Base-by-base conservation (phyloP, 2,329 filamentous ascomycete species). In the Neopestalotiopsis rosae region DNA sequence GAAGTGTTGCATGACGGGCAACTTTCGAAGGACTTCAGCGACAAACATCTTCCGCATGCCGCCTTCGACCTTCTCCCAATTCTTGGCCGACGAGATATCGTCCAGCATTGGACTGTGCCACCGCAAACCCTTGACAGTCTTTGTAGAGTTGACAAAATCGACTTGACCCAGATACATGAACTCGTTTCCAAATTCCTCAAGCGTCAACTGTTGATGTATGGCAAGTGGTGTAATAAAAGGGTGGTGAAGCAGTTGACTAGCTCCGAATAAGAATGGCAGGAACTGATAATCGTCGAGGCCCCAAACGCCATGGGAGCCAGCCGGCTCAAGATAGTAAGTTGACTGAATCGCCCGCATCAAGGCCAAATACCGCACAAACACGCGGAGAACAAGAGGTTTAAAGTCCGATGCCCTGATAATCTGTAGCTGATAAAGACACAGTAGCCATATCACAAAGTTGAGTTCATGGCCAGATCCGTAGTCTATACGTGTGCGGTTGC, bases 101-200 rank as follows among this genome's bases (percentile, higher is more conserved):
- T 99, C 96, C 20, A 99, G 89, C 97, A 99, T 98, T 3, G 97
- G 96, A 72, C 92, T 95, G 77, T 99, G 97, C 96, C 96, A 99
- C 59, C 96, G 89, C 70, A 99, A 83, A 1, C 95, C 95, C 76
- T 97, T 94, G 69, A 98, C 95, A 1, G 94, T 97, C 85, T 99
- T 99, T 69, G 97, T 97, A 74, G 91, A 93, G 81, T 98, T 98
- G 69, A 99, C 95, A 81, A 97, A 99, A 65, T 88, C 88, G 32
- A 99, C 94, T 81, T 98, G 96, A 66, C 95, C 92, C 0, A 99
- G 89, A 76, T 99, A 99, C 68, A 99, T 83, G 76, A 92, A 99
- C 68, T 97, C 93, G 68, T 87, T 83, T 14, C 90, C 89, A 75
- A 93, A 95, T 78, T 98, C 94, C 78, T 98, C 96, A 14, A 99